Conservation (phyloP, 2,329 filamentous ascomycete genomes). For the Botrytis medusae region DNA sequence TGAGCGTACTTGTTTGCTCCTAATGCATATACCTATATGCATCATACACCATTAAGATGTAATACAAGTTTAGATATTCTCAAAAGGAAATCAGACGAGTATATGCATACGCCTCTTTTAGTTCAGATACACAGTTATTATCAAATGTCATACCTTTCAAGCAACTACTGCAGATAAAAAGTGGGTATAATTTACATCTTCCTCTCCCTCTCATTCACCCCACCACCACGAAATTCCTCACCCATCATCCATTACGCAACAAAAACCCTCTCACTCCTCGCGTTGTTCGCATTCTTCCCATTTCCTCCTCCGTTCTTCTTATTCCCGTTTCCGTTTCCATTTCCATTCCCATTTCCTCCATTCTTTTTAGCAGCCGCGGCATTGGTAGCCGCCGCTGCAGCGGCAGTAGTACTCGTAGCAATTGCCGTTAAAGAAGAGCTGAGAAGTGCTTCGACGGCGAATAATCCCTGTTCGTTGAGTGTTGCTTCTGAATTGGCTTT, state of each 20-base stretch:
- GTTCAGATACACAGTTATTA: neutral
- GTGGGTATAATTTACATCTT: neutral
- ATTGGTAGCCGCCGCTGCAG: neutral
- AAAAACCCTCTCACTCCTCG: neutral
- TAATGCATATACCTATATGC: neutral
- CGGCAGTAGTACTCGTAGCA: neutral
- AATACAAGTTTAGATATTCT: neutral
- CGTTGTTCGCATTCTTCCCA: neutral
- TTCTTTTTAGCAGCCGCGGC: neutral
- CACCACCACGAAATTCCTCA: neutral
- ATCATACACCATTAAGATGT: neutral
- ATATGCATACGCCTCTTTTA: neutral
- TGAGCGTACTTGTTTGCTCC: neutral
- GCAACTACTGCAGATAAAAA: neutral
- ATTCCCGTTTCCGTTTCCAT: neutral
- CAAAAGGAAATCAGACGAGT: neutral
- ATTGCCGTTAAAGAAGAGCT: neutral
- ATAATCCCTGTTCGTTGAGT: constrained; percentile 7
- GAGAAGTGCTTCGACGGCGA: constrained; percentile 14
- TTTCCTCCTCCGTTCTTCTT: neutral
- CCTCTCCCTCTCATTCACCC: neutral
- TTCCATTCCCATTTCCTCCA: neutral
- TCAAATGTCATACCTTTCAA: neutral
- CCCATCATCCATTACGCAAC: neutral
- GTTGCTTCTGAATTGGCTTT: constrained; percentile 18